Percentiles rank a stretch among this genome's conserved stretches.
phyloP scores from a whole-genome alignment of 1,284 basidiomycete species.

The Papiliotrema fonsecae region DNA sequence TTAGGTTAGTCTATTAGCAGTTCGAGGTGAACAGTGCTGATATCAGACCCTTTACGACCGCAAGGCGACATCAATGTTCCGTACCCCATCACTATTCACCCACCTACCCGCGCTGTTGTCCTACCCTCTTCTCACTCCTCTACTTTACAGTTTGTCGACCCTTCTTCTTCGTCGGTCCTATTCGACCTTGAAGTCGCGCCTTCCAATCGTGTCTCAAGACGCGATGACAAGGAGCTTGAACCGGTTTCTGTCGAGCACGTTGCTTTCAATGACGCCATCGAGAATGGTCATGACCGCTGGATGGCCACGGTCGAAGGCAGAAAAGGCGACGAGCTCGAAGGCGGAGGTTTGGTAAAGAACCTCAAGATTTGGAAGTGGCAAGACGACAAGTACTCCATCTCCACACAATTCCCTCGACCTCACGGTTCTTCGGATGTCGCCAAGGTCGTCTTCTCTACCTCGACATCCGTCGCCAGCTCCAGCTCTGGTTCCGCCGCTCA shows the following conservation, averaged over 20 bases:
- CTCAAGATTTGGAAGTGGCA: conserved; percentile 91
- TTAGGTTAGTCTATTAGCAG: conserved; percentile 14
- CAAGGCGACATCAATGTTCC: conserved; percentile 1
- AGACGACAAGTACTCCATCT: conserved; percentile 54
- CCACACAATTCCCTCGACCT: conserved; percentile 85
- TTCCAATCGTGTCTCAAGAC: conserved; percentile 82
- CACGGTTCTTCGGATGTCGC: conserved; percentile 67
- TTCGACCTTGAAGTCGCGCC: conserved; percentile 90
- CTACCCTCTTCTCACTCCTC: conserved; percentile 92
- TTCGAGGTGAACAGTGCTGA: background rate
- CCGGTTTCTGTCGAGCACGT: conserved; percentile 70
- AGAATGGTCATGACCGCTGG: conserved; percentile 63
- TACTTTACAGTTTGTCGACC: conserved; percentile 85
- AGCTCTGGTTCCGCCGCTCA: conserved; percentile 7
- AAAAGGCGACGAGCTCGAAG: conserved; percentile 57
- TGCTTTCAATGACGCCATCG: conserved; percentile 55
- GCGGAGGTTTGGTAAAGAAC: conserved; percentile 59
- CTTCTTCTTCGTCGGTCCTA: conserved; percentile 63
- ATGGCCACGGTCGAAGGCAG: conserved; percentile 87
- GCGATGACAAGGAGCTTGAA: conserved; percentile 73
- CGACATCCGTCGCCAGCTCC: conserved; percentile 5
- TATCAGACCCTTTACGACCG: conserved; percentile 1
- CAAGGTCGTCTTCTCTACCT: conserved; percentile 60
- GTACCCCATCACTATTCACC: conserved; percentile 61
- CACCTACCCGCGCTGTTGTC: conserved; percentile 66